These are phyloP conservation scores for Barnettozyma californica DNA, from an alignment of 805 yeast genomes.

Conservation along the genomic window DNA sequence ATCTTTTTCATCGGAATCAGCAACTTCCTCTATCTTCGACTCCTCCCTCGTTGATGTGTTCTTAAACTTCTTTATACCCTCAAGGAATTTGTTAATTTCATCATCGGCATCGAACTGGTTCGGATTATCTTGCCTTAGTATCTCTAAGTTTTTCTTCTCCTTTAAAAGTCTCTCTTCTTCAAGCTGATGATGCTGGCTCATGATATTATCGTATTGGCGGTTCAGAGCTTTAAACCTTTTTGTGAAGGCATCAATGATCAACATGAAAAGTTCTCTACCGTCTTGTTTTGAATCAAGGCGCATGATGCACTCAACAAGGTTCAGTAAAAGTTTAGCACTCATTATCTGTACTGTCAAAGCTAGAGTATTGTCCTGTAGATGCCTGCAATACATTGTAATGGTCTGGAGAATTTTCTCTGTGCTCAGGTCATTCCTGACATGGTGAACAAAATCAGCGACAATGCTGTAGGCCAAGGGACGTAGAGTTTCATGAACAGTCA, in stretches of 20 bases:
- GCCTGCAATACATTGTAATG: conserved; percentile 72
- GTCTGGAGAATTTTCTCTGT: conserved; percentile 84
- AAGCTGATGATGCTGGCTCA: conserved; percentile 53
- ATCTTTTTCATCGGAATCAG: conserved; percentile 11
- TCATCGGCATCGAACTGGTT: conserved; percentile 35
- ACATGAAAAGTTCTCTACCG: conserved; percentile 68
- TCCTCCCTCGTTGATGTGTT: background rate
- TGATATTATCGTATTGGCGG: conserved; percentile 60
- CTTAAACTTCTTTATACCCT: conserved; percentile 16
- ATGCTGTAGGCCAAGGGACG: conserved; percentile 92
- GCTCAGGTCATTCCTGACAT: conserved; percentile 77
- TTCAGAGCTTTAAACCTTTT: conserved; percentile 75
- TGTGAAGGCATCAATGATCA: conserved; percentile 83
- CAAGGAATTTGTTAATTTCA: conserved; percentile 28
- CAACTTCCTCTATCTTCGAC: background rate
- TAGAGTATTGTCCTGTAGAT: conserved; percentile 73
- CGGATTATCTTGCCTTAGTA: conserved; percentile 25
- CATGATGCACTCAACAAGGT: conserved; percentile 83
- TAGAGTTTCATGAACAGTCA: conserved; percentile 84
- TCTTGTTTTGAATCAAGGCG: conserved; percentile 77
- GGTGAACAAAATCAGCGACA: conserved; percentile 93
- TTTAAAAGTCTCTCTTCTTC: conserved; percentile 39
- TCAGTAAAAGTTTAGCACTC: conserved; percentile 88
- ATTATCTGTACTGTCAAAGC: conserved; percentile 90
- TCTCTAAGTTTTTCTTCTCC: conserved; percentile 36